Percentiles rank a stretch among this genome's conserved stretches.
Evolutionary conservation across 176 grass and related monocot genomes (phyloP).

Genomic region (Carex parvula): DNA sequence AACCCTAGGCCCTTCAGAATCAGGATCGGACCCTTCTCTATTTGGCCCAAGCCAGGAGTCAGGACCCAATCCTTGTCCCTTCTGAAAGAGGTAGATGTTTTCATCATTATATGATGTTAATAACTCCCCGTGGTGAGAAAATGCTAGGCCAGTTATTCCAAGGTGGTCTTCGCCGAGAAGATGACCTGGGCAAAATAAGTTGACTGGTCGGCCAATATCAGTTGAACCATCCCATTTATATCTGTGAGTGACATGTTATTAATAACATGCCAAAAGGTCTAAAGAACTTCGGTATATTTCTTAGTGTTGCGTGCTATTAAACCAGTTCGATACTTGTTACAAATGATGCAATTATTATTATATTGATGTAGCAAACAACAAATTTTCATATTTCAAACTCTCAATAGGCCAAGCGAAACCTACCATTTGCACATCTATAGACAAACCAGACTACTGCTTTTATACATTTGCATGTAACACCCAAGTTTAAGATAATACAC

Average conservation of each 20-base stretch:
- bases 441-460: background rate
- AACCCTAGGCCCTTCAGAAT: slow-evolving; percentile 33
- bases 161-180: slow-evolving; percentile 42
- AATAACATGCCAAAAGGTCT: background rate
- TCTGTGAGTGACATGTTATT: slow-evolving; percentile 14
- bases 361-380: background rate
- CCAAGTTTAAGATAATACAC: background rate
- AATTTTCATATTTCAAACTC: background rate
- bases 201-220: slow-evolving; percentile 38
- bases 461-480: background rate
- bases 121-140: slow-evolving; percentile 67
- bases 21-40: slow-evolving; percentile 33
- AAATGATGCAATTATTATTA: background rate
- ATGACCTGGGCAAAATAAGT: slow-evolving; percentile 73
- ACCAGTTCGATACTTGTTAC: background rate
- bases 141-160: slow-evolving; percentile 81
- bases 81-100: slow-evolving; percentile 76
- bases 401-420: background rate
- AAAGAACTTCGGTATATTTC: background rate
- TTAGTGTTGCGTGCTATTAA: background rate
- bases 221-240: slow-evolving; percentile 59
- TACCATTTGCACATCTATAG: background rate
- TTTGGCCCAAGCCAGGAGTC: slow-evolving; percentile 26
- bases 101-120: slow-evolving; percentile 73
- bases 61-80: slow-evolving; percentile 63